Evolutionary conservation across 1,284 basidiomycete species (phyloP), one percentile per base, ranked within the genome.

Genomic region (Ustilago loliicola): DNA sequence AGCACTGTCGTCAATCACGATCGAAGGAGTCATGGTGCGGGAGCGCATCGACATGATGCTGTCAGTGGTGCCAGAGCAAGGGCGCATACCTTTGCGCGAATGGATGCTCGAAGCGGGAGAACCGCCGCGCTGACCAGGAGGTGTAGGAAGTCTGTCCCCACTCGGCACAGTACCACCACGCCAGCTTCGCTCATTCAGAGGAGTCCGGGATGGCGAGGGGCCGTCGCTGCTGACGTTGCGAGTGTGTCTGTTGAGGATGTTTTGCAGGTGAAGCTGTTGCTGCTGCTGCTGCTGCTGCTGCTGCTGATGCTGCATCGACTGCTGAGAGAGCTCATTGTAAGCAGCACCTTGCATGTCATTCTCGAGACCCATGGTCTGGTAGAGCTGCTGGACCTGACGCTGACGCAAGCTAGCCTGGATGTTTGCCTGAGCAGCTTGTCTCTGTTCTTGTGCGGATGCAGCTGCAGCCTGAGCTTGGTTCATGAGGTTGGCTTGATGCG

Each of bases 331-430:
- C 0, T 72, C 61, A 19, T 56, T 54, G 34, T 67, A 64, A 42
- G 15, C 40, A 8, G 52, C n/a, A n/a, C 53, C 57, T 13, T 45
- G 34, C 45, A 52, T 21, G 32, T 62, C 61, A 30, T 40, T 59
- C 25, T 76, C 73, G 50, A 76, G 73, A 19, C 73, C 73, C 64
- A 76, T 76, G 54, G 58, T 66, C 58, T 78, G 79, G 51, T 74
- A 69, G 25, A 72, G 66, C 60, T 82, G 80, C 70, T 83, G 79
- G 3, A 71, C 74, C 52, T 82, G 79, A 21, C 81, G 77, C 59
- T 83, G 75, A 56, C 81, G 77, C 11, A 80, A 62, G 42, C 68
- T 81, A n/a, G 81, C 81, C 36, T 82, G 81, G 48, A 82, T 76
- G 64, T 70, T 81, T 21, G 81, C 81, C 51, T 81, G 79, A 19